Conservation (phyloP, 331 rosid species). For the Quercus phellos region DNA sequence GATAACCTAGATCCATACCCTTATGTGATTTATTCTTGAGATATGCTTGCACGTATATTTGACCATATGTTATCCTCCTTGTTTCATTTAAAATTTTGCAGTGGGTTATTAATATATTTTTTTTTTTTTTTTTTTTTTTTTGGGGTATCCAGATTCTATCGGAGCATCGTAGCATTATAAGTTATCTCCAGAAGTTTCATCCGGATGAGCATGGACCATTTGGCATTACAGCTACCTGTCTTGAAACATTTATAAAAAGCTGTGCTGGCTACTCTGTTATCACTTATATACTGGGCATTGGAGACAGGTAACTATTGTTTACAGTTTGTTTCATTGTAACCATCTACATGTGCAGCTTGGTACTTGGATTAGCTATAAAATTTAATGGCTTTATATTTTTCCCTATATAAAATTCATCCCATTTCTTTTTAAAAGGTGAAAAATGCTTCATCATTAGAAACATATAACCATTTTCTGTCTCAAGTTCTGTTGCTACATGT, state of each 20-base stretch:
- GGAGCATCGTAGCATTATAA: conserved; percentile 90
- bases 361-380: background rate
- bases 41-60: background rate
- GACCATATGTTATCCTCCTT: background rate
- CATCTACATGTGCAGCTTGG: background rate
- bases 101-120: conserved; percentile 19
- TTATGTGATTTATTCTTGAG: background rate
- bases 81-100: conserved; percentile 15
- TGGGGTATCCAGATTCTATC: conserved; percentile 64
- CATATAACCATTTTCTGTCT: background rate
- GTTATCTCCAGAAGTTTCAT: conserved; percentile 95
- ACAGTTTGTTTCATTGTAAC: conserved; percentile 3
- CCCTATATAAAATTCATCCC: background rate
- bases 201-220: conserved; percentile 95
- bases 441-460: background rate
- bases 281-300: conserved; percentile 94
- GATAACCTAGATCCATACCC: background rate
- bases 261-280: conserved; percentile 99
- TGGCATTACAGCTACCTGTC: conserved; percentile 90
- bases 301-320: conserved; percentile 75
- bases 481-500: background rate
- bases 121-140: conserved; percentile 15
- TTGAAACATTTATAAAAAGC: conserved; percentile 95
- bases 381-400: background rate
- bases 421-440: background rate